A percentile compares a stretch with the other conserved stretches of the same genome.
These are phyloP conservation scores for Phytopythium boreale DNA, from an alignment of 352 stramenopile species.

Conservation along the genomic window DNA sequence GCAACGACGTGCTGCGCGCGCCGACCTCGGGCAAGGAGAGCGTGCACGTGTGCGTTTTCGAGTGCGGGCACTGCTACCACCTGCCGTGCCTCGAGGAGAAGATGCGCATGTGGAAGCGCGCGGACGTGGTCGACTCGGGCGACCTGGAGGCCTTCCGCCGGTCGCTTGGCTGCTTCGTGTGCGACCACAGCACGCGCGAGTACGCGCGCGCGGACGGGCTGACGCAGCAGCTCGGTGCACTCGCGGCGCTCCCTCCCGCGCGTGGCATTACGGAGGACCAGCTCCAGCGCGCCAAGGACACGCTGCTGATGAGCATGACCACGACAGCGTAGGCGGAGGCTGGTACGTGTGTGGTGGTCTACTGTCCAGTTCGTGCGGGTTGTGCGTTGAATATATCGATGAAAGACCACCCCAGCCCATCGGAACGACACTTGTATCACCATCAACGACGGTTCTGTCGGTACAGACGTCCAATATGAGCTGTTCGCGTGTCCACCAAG, in stretches of 20 bases:
- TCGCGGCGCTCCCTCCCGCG: conserved; percentile 23
- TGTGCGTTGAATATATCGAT: not conserved
- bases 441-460: not conserved
- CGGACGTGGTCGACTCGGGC: conserved; percentile 41
- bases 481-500: not conserved
- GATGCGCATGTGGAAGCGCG: conserved; percentile 85
- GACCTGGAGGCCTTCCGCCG: conserved; percentile 38
- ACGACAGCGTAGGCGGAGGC: conserved; percentile 12
- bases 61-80: conserved; percentile 84
- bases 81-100: conserved; percentile 79
- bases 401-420: not conserved
- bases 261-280: conserved; percentile 68
- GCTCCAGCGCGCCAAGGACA: conserved; percentile 74
- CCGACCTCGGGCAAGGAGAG: conserved; percentile 43
- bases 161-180: conserved; percentile 76
- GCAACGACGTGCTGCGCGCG: conserved; percentile 49
- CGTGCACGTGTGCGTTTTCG: conserved; percentile 73
- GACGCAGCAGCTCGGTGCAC: conserved; percentile 34
- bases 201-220: conserved; percentile 41
- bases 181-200: conserved; percentile 70
- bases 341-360: too few species aligned
- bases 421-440: not conserved
- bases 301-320: conserved; percentile 28
- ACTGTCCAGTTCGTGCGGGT: not conserved
- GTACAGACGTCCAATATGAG: not conserved